phyloP scores from a whole-genome alignment of 805 yeast species.

The Vanderwaltozyma polyspora region DNA sequence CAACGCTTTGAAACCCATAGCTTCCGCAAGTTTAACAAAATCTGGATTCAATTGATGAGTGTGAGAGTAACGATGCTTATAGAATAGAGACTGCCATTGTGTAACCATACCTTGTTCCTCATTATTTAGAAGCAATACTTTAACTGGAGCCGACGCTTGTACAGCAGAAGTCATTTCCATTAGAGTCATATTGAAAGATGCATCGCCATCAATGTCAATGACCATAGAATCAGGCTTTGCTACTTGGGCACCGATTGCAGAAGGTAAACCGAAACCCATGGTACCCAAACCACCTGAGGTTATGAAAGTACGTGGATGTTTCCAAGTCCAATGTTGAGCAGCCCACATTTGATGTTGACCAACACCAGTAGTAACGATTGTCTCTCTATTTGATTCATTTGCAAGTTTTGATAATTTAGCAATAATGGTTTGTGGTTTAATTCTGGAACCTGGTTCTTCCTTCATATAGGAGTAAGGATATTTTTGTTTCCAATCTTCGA shows the following conservation, averaged over 20 bases:
- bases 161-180: conserved; percentile 90
- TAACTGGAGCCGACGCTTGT: conserved; percentile 85
- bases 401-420: conserved; percentile 67
- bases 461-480: conserved; percentile 75
- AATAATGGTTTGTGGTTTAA: conserved; percentile 90
- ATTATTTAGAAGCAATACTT: conserved; percentile 80
- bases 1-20: conserved; percentile 85
- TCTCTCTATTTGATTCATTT: conserved; percentile 45
- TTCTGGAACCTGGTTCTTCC: conserved; percentile 69
- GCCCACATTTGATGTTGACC: conserved; percentile 99
- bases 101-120: conserved; percentile 99
- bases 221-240: conserved; percentile 92
- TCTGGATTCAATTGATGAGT: conserved; percentile 95
- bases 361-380: conserved; percentile 91
- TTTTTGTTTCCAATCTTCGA: conserved; percentile 72
- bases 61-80: conserved; percentile 95
- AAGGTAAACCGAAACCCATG: conserved; percentile 95
- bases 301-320: conserved; percentile 80
- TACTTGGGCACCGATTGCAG: conserved; percentile 97
- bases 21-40: conserved; percentile 83
- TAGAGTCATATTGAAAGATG: conserved; percentile 96
- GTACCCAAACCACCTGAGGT: conserved; percentile 99
- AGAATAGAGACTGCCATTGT: conserved; percentile 97
- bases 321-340: conserved; percentile 95
- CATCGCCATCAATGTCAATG: conserved; percentile 97